Conservation (phyloP, 2,329 filamentous ascomycete genomes). For the Pestalotiopsis sp. region DNA sequence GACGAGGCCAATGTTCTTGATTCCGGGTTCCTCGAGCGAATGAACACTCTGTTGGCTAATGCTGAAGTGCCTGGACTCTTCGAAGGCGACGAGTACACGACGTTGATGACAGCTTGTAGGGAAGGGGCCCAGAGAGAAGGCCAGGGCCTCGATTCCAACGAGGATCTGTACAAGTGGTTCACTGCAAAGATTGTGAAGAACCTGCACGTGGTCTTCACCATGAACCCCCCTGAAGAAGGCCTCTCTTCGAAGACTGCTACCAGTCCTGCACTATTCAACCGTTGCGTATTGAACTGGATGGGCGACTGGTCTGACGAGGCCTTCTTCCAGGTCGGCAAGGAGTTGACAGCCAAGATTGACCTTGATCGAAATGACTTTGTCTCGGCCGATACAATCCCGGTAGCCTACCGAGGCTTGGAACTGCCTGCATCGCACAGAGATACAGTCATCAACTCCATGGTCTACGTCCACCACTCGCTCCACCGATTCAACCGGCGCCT, state of each 20-base stretch:
- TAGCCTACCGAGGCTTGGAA: conserved; percentile 84
- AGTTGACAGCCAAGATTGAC: conserved; percentile 95
- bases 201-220: conserved; percentile 97
- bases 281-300: conserved; percentile 99
- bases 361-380: conserved; percentile 85
- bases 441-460: conserved; percentile 96
- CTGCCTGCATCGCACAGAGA: conserved; percentile 90
- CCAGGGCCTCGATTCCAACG: conserved; percentile 91
- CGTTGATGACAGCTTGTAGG: conserved; percentile 99
- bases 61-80: conserved; percentile 99
- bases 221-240: conserved; percentile 97
- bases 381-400: conserved; percentile 88
- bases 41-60: conserved; percentile 98
- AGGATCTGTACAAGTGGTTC: conserved; percentile 99
- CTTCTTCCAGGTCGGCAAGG: conserved; percentile 94
- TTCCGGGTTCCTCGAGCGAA: conserved; percentile 96
- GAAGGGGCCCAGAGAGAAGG: conserved; percentile 97
- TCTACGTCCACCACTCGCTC: conserved; percentile 95
- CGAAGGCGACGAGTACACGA: conserved; percentile 96
- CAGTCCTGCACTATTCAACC: conserved; percentile 97
- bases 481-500: conserved; percentile 87
- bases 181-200: conserved; percentile 99
- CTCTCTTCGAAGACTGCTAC: conserved; percentile 95
- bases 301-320: conserved; percentile 99
- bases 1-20: conserved; percentile 98